Evolutionary conservation across 768 basidiomycete species (phyloP).

Genomic region (Lentinula boryana): DNA sequence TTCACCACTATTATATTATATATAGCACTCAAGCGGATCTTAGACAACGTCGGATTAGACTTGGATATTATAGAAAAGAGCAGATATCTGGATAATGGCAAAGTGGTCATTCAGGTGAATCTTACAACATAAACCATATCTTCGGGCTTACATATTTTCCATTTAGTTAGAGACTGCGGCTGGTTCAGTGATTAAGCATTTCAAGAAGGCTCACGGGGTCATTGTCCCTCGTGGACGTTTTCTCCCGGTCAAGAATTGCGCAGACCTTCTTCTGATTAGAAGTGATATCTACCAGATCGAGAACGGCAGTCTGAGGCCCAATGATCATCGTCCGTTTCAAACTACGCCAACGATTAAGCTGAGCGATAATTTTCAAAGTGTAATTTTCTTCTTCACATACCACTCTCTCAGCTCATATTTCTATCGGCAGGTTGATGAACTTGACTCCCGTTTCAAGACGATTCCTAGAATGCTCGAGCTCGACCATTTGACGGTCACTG

Average conservation of each 20-base stretch:
- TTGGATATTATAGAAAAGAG: slow-evolving; percentile 94
- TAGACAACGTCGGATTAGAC: slow-evolving; percentile 82
- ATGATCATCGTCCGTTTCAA: slow-evolving; percentile 73
- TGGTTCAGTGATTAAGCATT: slow-evolving; percentile 92
- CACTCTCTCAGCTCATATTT: not conserved
- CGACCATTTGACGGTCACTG: slow-evolving; percentile 91
- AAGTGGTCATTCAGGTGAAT: slow-evolving; percentile 70
- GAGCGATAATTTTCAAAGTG: slow-evolving; percentile 96
- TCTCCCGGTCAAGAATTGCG: slow-evolving; percentile 87
- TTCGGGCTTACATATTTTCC: not conserved
- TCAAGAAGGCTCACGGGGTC: slow-evolving; percentile 86
- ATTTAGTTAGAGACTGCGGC: slow-evolving; percentile 63
- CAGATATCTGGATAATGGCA: slow-evolving; percentile 81
- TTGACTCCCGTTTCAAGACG: slow-evolving; percentile 93
- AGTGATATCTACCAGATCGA: slow-evolving; percentile 82
- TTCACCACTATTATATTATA: not conserved
- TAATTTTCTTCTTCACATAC: slow-evolving; percentile 19
- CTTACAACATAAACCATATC: not conserved
- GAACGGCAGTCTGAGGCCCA: slow-evolving; percentile 86
- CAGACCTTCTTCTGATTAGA: slow-evolving; percentile 84
- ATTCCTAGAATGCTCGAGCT: slow-evolving; percentile 87
- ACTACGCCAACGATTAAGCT: slow-evolving; percentile 93
- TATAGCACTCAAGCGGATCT: slow-evolving; percentile 71
- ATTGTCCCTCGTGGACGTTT: slow-evolving; percentile 93
- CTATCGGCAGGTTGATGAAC: slow-evolving; percentile 59